Conservation (phyloP, 164 flowering plant genomes). For the Vitis labrusca region DNA sequence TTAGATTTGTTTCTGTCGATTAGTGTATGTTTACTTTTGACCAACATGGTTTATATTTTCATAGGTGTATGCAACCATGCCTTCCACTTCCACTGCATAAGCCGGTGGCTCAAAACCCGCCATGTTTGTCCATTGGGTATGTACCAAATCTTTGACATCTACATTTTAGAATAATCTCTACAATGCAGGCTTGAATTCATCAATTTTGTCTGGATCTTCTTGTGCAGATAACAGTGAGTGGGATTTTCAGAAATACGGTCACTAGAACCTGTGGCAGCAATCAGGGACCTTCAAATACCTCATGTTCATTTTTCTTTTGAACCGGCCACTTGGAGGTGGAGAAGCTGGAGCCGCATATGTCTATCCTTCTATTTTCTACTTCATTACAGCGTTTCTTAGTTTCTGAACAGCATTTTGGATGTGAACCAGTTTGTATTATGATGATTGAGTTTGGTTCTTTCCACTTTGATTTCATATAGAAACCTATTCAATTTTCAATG, state of each 20-base stretch:
- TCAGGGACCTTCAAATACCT: background rate
- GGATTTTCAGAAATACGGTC: conserved; percentile 47
- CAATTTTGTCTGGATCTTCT: background rate
- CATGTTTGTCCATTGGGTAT: conserved; percentile 53
- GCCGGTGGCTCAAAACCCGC: conserved; percentile 54
- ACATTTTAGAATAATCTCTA: background rate
- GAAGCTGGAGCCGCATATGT: background rate
- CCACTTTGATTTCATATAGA: background rate
- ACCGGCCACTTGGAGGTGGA: background rate
- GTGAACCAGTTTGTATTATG: background rate
- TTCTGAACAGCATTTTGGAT: background rate
- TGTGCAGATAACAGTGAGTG: conserved; percentile 52
- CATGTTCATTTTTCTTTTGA: background rate
- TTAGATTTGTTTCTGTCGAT: background rate
- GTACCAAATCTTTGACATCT: background rate
- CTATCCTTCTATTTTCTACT: background rate
- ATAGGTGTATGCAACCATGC: conserved; percentile 52
- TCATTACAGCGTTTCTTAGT: background rate
- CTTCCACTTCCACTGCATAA: conserved; percentile 54
- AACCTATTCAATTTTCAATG: too few species aligned
- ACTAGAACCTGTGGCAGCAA: conserved; percentile 15
- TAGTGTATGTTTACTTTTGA: background rate
- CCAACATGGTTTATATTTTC: background rate
- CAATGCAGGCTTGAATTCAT: background rate
- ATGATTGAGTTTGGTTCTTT: background rate